Evolutionary conservation across 768 basidiomycete species (phyloP).

Genomic region (Lentinula boryana): DNA sequence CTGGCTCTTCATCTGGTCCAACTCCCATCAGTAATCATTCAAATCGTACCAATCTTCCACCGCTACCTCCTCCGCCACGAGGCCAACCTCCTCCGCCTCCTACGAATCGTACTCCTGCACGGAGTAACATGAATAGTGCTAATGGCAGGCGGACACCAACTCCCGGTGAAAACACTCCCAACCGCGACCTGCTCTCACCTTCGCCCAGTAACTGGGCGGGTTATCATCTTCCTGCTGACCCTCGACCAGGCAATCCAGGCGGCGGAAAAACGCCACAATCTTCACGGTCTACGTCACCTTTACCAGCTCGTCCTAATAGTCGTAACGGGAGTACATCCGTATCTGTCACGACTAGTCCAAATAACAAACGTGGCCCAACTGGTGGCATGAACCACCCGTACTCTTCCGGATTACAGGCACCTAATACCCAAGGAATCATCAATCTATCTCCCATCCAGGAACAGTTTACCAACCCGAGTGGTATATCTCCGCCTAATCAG

Average conservation of each 20-base stretch:
- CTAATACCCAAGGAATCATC: conserved; percentile 21
- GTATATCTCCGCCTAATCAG: conserved; percentile 42
- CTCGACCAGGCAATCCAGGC: conserved; percentile 46
- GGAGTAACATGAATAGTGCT: conserved; percentile 18
- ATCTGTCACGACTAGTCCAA: conserved; percentile 27
- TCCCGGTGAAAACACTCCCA: conserved; percentile 37
- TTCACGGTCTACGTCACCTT: conserved; percentile 39
- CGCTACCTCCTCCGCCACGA: conserved; percentile 61
- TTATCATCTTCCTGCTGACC: conserved; percentile 56
- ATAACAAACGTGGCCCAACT: conserved; percentile 38
- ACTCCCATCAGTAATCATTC: conserved; percentile 30
- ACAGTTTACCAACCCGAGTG: conserved; percentile 38
- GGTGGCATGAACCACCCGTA: conserved; percentile 50
- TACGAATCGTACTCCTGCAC: conserved; percentile 29
- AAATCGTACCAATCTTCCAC: conserved; percentile 32
- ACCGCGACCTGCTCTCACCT: conserved; percentile 31
- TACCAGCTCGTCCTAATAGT: conserved; percentile 34
- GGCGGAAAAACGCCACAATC: conserved; percentile 30
- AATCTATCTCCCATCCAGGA: conserved; percentile 75
- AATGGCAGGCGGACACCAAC: conserved; percentile 50
- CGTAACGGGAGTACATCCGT: conserved; percentile 47
- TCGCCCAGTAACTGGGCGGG: conserved; percentile 35
- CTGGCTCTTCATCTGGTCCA: conserved; percentile 11
- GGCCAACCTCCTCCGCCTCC: conserved; percentile 58
- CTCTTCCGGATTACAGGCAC: conserved; percentile 32